phyloP scores from a whole-genome alignment of 2,329 filamentous ascomycete genomes.

The Aureobasidium sp. region DNA sequence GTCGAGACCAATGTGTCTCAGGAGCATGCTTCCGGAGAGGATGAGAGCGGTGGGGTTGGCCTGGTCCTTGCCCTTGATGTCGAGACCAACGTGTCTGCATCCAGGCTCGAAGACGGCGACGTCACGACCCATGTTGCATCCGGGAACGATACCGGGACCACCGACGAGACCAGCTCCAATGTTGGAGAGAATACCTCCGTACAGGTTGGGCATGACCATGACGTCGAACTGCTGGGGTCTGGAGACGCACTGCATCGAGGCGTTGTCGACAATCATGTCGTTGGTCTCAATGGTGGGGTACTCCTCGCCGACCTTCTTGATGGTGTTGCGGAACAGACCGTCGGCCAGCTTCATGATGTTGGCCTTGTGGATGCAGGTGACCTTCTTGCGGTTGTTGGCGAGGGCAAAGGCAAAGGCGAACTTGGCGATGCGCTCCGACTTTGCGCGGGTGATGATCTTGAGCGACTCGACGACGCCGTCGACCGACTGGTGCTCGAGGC shows the following conservation, averaged over 20 bases:
- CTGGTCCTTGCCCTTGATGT: constrained; percentile 99
- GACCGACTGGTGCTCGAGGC: constrained; percentile 96
- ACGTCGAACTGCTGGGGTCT: constrained; percentile 97
- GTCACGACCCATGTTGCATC: constrained; percentile 99
- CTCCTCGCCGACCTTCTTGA: constrained; percentile 86
- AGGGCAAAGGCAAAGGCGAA: constrained; percentile 97
- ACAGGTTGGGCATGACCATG: constrained; percentile 99
- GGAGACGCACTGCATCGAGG: constrained; percentile 97
- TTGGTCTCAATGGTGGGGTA: constrained; percentile 93
- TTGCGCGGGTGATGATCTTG: constrained; percentile 99
- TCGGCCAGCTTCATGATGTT: constrained; percentile 99
- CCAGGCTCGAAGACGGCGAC: constrained; percentile 98
- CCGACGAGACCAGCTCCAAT: constrained; percentile 95
- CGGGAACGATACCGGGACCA: constrained; percentile 91
- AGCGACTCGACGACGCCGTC: constrained; percentile 94
- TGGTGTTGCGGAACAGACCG: constrained; percentile 95
- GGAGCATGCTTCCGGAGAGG: constrained; percentile 91
- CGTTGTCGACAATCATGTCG: constrained; percentile 99
- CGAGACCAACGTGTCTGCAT: constrained; percentile 97
- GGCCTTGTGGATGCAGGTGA: constrained; percentile 99
- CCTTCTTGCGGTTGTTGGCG: constrained; percentile 98
- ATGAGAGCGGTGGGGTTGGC: constrained; percentile 96
- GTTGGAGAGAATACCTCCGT: constrained; percentile 98
- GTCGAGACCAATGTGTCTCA: constrained; percentile 93
- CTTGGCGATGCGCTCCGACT: constrained; percentile 98